Evolutionary conservation across 108 stramenopile genomes (phyloP), one percentile per base, ranked within the genome.

Genomic region (Cyclotella distinguenda): DNA sequence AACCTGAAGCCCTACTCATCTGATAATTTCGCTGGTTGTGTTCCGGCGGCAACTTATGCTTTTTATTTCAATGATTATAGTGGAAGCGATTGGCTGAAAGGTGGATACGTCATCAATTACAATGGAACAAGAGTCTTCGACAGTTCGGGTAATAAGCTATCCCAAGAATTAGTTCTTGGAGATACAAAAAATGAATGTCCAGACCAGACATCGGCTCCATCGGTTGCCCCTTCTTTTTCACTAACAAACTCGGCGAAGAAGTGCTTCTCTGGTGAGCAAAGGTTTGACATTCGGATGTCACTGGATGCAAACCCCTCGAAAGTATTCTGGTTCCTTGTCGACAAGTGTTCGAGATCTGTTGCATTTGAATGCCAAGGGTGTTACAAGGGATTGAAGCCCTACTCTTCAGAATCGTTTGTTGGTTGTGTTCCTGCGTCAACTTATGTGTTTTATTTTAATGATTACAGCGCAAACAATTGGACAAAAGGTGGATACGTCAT

Each of bases 61-160:
- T 55, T 55, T 18, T 22, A 36, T 35, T 55, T 55, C 54, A 55
- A 55, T 34, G 54, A 55, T 3, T 55, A 55, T 21, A 36, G 34
- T 9, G 54, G 54, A 19, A 19, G 16, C 7, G 23, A 25, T 1
- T 55, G 54, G 54, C 6, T 35, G 11, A 3, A 35, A 1, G 54
- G 54, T 35, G 54, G 54, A 5, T 55, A 55, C 25, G 54, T 55
- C 0, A 34, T 55, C 33, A 55, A n/a, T n/a, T n/a, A n/a, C n/a
- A n/a, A n/a, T n/a, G n/a, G n/a, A n/a, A n/a, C n/a, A n/a, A n/a
- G n/a, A n/a, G n/a, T n/a, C n/a, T n/a, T n/a, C n/a, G n/a, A n/a
- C n/a, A n/a, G n/a, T n/a, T n/a, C n/a, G n/a, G n/a, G n/a, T n/a
- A n/a, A n/a, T n/a, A n/a, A n/a, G n/a, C n/a, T n/a, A n/a, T n/a